phyloP scores from a whole-genome alignment of 2,329 filamentous ascomycete genomes.

The Diaporthe ilicicola region DNA sequence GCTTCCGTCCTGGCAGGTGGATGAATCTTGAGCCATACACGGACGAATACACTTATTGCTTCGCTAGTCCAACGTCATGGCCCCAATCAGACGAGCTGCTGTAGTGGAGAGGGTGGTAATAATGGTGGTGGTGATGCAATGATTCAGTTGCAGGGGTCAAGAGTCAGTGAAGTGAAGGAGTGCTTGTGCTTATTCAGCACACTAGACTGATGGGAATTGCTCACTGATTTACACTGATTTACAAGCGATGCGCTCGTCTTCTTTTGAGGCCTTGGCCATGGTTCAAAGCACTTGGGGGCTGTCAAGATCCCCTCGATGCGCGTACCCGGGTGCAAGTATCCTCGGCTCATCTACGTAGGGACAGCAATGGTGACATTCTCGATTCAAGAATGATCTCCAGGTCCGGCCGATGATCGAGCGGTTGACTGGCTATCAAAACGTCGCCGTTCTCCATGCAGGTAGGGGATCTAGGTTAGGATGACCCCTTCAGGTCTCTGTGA shows the following conservation, averaged over 20 bases:
- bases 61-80: no score
- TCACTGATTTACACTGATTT: no score
- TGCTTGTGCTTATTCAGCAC: neutral
- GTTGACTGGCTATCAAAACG: neutral
- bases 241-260: neutral
- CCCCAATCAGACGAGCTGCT: no score
- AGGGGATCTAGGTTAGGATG: neutral
- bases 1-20: neutral
- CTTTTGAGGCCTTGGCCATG: neutral
- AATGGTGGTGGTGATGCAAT: neutral
- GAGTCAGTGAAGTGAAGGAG: neutral
- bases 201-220: neutral
- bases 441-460: neutral
- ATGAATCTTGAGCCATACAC: neutral
- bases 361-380: neutral
- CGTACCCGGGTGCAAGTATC: conserved; percentile 2
- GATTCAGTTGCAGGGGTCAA: neutral
- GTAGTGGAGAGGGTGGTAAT: neutral
- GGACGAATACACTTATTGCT: no score
- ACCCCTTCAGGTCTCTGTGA: neutral
- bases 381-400: conserved; percentile 4
- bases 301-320: neutral
- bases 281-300: neutral
- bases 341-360: conserved; percentile 11
- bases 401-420: neutral